Percentiles rank a stretch among this genome's conserved stretches.
These are phyloP conservation scores for Arthrobotrys sphaeroides DNA, from an alignment of 2,329 filamentous ascomycete species.

Conservation along the genomic window DNA sequence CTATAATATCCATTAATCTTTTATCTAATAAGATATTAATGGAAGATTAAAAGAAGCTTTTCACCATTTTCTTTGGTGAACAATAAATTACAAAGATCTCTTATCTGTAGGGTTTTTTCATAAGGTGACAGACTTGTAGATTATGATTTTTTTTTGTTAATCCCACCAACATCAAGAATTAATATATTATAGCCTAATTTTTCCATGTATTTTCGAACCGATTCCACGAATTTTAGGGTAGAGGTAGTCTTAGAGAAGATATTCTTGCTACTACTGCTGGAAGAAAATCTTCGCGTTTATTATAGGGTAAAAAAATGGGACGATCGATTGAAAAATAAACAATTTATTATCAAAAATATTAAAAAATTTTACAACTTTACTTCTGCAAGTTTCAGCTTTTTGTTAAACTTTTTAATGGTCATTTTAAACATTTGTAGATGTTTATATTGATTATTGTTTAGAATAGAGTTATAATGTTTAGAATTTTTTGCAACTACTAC, in stretches of 20 bases:
- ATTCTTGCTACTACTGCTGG: not conserved
- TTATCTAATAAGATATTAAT: not conserved
- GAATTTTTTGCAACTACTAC: not conserved
- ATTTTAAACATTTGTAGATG: not conserved
- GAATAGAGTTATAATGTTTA: not conserved
- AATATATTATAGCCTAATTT: slow-evolving; percentile 17
- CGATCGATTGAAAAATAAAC: not conserved
- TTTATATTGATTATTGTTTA: not conserved
- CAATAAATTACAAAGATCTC: slow-evolving; percentile 12
- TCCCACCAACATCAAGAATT: not conserved
- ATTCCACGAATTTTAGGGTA: not conserved
- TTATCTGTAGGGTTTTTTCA: not conserved
- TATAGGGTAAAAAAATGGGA: not conserved
- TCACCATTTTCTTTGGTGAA: not conserved
- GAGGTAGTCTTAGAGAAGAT: not conserved
- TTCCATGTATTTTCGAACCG: slow-evolving; percentile 13
- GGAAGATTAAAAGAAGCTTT: slow-evolving; percentile 15
- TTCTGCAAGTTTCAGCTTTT: not conserved
- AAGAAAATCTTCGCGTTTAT: not conserved
- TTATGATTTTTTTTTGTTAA: not conserved
- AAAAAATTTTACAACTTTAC: not conserved
- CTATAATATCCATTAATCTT: not conserved
- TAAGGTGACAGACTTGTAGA: not conserved
- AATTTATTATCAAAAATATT: not conserved
- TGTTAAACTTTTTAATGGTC: not conserved